Base-by-base conservation (phyloP, 495 filamentous ascomycete genomes). In the Trichoderma virens region DNA sequence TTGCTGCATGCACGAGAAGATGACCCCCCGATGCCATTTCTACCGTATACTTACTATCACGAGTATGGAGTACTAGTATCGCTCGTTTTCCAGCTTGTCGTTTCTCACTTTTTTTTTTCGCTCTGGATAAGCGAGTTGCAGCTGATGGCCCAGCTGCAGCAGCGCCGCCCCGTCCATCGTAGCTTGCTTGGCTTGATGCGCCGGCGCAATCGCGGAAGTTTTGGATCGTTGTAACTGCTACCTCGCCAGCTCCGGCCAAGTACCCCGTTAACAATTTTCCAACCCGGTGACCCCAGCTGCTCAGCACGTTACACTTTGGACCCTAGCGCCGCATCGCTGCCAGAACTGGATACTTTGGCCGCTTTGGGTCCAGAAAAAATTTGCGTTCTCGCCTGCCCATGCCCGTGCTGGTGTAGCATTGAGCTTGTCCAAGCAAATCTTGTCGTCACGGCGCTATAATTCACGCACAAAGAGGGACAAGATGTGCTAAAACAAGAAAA, bases 311-410 rank as follows among this genome's bases (percentile, higher is more conserved):
- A 25, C 11, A 25, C 25, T 56, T 23, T 56, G 51, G 23, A 9
- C 51, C 51, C 51, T 56, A 56, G 51, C 51, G 51, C 51, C 51
- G 51, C 51, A 56, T 56, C 51, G 51, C 51, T 56, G 51, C 51
- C 51, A 56, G 25, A 56, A 56, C 51, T 56, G 51, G 51, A 56
- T 30, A 56, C 51, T 27, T 13, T 56, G 51, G 23, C 51, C 51
- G 51, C 51, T 28, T 56, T 56, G 20, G 51, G 25, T 56, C 51
- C 51, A 56, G 51, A 56, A 56, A 56, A 56, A 56, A 56, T 56
- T 56, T 56, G 51, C 47, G 8, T 30, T 14, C 51, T 56, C 27
- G 25, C 23, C 51, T 13, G 51, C 51, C 25, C 51, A 6, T 8
- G 51, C 51, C 45, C 23, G 23, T 56, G 8, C 30, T 56, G 23